These are phyloP conservation scores for Acacia confusa DNA, from an alignment of 306 rosid species.

Conservation along the genomic window DNA sequence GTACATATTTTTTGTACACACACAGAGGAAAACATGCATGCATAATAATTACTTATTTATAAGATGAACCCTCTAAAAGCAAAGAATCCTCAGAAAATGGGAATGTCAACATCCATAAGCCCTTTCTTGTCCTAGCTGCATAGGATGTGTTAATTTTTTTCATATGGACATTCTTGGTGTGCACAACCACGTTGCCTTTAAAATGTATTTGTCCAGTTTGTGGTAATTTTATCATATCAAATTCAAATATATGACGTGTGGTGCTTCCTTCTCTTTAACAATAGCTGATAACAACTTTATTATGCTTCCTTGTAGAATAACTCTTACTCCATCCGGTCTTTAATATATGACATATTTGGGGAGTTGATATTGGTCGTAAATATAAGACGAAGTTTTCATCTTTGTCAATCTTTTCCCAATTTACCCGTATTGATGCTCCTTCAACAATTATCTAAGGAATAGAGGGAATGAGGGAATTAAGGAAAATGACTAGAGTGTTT, in stretches of 20 bases:
- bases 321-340: background rate
- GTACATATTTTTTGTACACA: background rate
- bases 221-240: conserved; percentile 9
- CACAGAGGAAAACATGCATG: background rate
- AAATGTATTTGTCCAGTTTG: background rate
- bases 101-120: background rate
- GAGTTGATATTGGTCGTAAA: too few relatives aligned
- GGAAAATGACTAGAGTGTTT: too few relatives aligned
- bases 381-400: too few relatives aligned
- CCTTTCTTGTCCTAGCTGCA: background rate
- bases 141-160: background rate
- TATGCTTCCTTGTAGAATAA: background rate
- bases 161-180: background rate
- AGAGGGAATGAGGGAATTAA: too few relatives aligned
- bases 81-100: background rate
- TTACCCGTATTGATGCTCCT: too few relatives aligned
- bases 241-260: conserved; percentile 23
- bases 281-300: background rate
- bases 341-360: too few relatives aligned
- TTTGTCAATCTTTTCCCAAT: too few relatives aligned
- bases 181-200: background rate
- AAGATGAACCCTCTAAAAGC: background rate
- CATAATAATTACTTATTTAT: background rate
- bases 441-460: too few relatives aligned
- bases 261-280: background rate